Evolutionary conservation across 192 early-diverging fungal species (phyloP), one percentile per base, ranked within the genome.

Genomic region (Umbelopsis sp.): DNA sequence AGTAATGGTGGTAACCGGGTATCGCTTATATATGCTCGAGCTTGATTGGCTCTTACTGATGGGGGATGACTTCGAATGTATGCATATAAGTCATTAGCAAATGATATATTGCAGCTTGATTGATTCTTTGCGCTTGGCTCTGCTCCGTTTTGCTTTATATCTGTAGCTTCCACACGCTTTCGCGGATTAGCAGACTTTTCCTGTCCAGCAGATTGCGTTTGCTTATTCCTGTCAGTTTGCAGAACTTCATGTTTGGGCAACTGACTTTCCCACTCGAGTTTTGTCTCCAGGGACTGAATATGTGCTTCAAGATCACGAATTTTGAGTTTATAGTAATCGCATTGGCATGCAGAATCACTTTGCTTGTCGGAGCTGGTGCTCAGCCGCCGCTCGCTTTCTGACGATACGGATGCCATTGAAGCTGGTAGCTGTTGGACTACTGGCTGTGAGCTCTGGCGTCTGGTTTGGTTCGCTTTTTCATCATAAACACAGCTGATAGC

Each of bases 121-220:
- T 21, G 6, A 3, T 33, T 61, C 13, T 35, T 13, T 25, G 55
- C 33, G 12, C 4, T 25, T 30, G 27, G 13, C 16, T 61, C 55
- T 2, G 55, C 25, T 37, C 33, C 55, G 30, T 33, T 61, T 18
- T 10, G 15, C 12, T 13, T 15, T 15, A 18, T 61, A 18, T 61
- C 55, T 7, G 11, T 5, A 25, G 51, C 22, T 61, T 61, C 55
- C 16, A 15, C 16, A 35, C 16, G 55, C 27, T 35, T 61, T 61
- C 55, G 55, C 2, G 27, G 30, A 61, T 25, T 11, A 35, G 55
- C 55, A 61, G 55, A 61, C 55, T 61, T 61, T 61, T 61, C 55
- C 55, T 61, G 55, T 33, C 55, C 55, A 61, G 55, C 55, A 61
- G 55, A 61, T 61, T 33, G 55, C 18, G 55, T 61, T 61, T 61